Percentiles rank a stretch among this genome's conserved stretches.
phyloP scores from a whole-genome alignment of 306 rosid genomes.

The Acmispon strigosus region DNA sequence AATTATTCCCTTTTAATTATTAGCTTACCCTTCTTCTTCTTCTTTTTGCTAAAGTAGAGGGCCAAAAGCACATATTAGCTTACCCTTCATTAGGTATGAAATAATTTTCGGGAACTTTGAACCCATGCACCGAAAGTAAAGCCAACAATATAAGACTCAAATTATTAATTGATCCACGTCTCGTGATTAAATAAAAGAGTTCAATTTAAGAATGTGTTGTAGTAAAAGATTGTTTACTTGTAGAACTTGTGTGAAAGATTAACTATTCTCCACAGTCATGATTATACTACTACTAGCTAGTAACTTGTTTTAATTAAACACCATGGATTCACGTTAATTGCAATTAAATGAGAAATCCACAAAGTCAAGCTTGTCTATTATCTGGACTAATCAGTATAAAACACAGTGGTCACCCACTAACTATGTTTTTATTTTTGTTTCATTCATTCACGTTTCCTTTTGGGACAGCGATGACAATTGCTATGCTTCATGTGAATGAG shows the following conservation, averaged over 20 bases:
- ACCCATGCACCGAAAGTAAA: not conserved
- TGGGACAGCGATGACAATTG: too few species aligned
- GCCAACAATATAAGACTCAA: too few species aligned
- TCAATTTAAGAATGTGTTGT: not conserved
- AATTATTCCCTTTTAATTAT: too few species aligned
- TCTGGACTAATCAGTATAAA: not conserved
- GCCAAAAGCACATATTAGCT: too few species aligned
- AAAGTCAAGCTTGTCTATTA: not conserved
- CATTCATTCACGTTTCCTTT: too few species aligned
- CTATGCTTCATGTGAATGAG: too few species aligned
- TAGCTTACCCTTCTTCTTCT: too few species aligned
- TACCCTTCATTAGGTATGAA: not conserved
- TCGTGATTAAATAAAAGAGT: not conserved
- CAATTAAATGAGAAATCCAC: not conserved
- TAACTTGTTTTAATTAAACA: not conserved
- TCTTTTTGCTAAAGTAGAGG: too few species aligned
- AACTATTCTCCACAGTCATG: not conserved
- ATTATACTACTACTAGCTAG: not conserved
- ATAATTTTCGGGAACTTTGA: not conserved
- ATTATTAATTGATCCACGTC: not conserved
- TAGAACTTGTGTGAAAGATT: not conserved
- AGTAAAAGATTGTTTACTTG: too few species aligned
- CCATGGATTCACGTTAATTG: not conserved
- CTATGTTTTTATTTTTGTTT: not conserved
- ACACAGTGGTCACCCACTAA: not conserved